Base-by-base conservation (phyloP, 306 rosid genomes). In the Phaseolus lunatus region DNA sequence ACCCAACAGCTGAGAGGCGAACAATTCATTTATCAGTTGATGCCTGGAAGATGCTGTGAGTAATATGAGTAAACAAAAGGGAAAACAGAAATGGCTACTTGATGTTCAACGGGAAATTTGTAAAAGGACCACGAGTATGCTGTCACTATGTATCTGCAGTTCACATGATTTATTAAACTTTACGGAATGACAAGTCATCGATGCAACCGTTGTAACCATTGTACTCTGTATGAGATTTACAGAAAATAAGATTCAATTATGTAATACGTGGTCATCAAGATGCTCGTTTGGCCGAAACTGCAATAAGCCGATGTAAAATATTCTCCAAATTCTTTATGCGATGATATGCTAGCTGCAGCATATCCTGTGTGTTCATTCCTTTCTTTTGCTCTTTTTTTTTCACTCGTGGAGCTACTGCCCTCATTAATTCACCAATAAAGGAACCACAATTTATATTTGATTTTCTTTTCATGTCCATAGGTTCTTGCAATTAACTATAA, bases 111-210 rank as follows among this genome's bases (percentile, higher is more conserved):
- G 62, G 44, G 3, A 75, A 82, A 78, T 15, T 76, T 77, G 29
- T 81, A 81, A 78, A 72, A 48, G 14, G 27, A 44, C 48, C 75
- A 73, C 70, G n/a, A 61, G 26, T 56, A 37, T 80, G 75, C 77
- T 70, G 79, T 69, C 61, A 76, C 50, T 45, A 77, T 81, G 73
- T 49, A 39, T 72, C n/a, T 8, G 37, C 72, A 49, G 56, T 77
- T 79, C 59, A 59, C 67, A 52, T 5, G 14, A 70, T 61, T 41
- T 45, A 23, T 24, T 50, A 61, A 26, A 61, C 3, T 27, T 41
- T 16, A 64, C 33, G 48, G 66, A 15, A 58, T 58, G 66, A 47
- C 35, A 49, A 58, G 48, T 67, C 47, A 7, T 69, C 22, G 3
- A 9, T 57, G 53, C 78, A 63, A 57, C 47, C 45, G 50, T 67